phyloP scores from a whole-genome alignment of 2,329 filamentous ascomycete genomes.

The Elsinoe australis region DNA sequence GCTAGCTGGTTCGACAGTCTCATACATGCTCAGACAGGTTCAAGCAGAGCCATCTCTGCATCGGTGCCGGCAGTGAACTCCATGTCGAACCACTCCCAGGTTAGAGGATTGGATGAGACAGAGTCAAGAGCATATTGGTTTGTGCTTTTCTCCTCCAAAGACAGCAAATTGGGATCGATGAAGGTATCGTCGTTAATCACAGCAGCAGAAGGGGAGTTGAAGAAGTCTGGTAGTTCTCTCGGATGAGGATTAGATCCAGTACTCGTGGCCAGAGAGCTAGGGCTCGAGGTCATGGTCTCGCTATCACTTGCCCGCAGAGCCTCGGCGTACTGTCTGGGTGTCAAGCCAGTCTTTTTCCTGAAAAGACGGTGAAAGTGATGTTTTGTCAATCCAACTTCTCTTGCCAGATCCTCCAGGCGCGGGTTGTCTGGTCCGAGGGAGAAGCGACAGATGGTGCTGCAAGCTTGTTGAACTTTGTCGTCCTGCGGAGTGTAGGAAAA shows the following conservation, averaged over 20 bases:
- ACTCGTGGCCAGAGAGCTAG: neutral
- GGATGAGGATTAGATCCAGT: neutral
- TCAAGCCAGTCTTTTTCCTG: slow-evolving; percentile 48
- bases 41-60: too few relatives aligned
- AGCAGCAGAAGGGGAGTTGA: too few relatives aligned
- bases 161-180: neutral
- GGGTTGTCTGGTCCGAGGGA: slow-evolving; percentile 23
- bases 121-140: neutral
- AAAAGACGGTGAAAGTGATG: slow-evolving; percentile 55
- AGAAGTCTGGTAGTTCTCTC: too few relatives aligned
- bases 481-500: slow-evolving; percentile 15
- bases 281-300: neutral
- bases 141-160: neutral
- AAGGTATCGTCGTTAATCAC: neutral
- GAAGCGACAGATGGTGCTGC: slow-evolving; percentile 4
- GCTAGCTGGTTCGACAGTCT: slow-evolving; percentile 25
- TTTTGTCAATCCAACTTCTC: slow-evolving; percentile 46
- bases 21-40: neutral
- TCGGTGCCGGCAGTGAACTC: neutral
- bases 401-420: slow-evolving; percentile 44
- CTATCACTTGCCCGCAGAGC: slow-evolving; percentile 3
- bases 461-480: slow-evolving; percentile 18
- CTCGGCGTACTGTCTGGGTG: slow-evolving; percentile 40
- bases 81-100: slow-evolving; percentile 9
- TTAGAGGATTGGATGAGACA: neutral